Evolutionary conservation across 805 yeast species (phyloP), one percentile per base, ranked within the genome.

Genomic region (Lipomyces lipofer): DNA sequence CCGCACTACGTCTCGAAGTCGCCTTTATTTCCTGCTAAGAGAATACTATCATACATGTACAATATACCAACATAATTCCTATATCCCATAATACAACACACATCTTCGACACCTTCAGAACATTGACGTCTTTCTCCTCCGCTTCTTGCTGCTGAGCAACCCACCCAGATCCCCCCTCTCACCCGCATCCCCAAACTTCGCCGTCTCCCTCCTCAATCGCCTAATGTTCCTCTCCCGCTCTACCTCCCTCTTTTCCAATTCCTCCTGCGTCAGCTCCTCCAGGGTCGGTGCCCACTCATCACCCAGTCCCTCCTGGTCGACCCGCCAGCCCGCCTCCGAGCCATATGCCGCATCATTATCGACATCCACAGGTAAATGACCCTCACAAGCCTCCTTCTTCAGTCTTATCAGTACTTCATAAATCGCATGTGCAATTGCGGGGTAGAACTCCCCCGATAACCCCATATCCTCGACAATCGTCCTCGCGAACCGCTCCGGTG

Each of bases 211-310:
- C 75, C 95, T 92, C 67, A 91, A 77, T 67, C 99, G 82, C 71
- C 99, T 81, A 58, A 89, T 78, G 67, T 87, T 90, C 70, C 98
- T 80, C 64, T 91, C 97, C 66, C 95, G 83, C 71, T 94, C 99
- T 63, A 90, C 89, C 68, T 94, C 98, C 62, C 98, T 80, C 72
- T 86, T 85, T 67, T 92, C 97, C 53, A 94, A 88, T 70, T 94
- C 99, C 81, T 91, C 89, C 51, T 88, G 91, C 1, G 94, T 83
- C 55, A 94, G 77, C 12, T 82, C 81, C 70, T 92, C 98, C 5
- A 92, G 85, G 40, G 82, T 78, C 25, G 99, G 99, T 51, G 85
- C 84, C 95, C 97, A 94, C 12, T 73, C 76, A 33, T 83, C 86
- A 29, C 95, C 96, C 24, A 88, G 78, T 47, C 82, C 82, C 66